These are phyloP conservation scores for Leucocoprinus leucothites DNA, from an alignment of 768 basidiomycete genomes.

Conservation along the genomic window DNA sequence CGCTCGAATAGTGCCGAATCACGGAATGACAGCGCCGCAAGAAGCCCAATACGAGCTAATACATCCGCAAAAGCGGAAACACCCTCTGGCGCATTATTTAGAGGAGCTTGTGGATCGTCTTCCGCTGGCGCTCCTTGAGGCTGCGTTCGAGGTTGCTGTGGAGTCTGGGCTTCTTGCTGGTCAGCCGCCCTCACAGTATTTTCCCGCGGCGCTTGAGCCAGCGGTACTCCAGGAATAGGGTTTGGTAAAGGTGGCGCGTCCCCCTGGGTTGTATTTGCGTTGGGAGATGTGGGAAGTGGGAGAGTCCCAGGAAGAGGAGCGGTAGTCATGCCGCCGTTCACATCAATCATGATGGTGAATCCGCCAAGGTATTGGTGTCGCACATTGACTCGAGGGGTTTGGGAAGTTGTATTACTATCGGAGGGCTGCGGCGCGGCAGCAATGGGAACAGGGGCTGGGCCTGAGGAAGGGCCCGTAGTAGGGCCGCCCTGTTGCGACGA, in stretches of 20 bases:
- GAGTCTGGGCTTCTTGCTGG: background rate
- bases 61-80: slow-evolving; percentile 10
- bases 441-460: background rate
- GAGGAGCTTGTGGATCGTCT: background rate
- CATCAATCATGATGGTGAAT: slow-evolving; percentile 16
- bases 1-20: slow-evolving; percentile 24
- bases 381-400: background rate
- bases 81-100: background rate
- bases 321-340: background rate
- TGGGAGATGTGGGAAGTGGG: background rate
- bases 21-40: slow-evolving; percentile 17
- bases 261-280: background rate
- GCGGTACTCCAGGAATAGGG: background rate
- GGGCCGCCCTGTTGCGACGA: slow-evolving; percentile 1
- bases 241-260: background rate
- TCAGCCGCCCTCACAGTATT: background rate
- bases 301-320: background rate
- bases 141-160: background rate
- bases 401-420: background rate
- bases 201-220: background rate
- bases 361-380: slow-evolving; percentile 13
- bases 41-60: slow-evolving; percentile 15
- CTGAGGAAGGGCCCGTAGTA: background rate
- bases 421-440: background rate
- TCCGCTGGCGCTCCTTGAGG: background rate